Evolutionary conservation across 345 rosid genomes (phyloP), one percentile per base, ranked within the genome.

Genomic region (Raphanus raphanistrum): DNA sequence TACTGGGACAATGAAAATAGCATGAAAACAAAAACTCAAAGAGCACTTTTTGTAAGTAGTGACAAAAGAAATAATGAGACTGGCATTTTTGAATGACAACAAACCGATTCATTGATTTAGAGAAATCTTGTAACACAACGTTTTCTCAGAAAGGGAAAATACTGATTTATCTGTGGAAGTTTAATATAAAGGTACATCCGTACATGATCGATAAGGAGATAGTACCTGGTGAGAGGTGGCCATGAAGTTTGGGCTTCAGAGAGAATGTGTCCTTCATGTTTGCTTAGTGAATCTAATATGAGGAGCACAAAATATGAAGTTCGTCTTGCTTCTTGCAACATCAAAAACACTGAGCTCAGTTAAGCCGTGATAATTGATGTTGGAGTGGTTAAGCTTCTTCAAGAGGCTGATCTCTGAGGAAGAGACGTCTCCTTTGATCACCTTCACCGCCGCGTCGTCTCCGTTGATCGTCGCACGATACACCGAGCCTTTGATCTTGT

Each of bases 361-460:
- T 28, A 28, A 28, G 31, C 31, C 31, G 31, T 28, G 31, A 28
- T 28, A 4, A 28, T 28, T 79, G 74, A 94, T 86, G 77, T 89
- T 92, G 21, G 90, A 84, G 66, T 94, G 96, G 48, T 88, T 92
- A 58, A 90, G 88, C 85, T 80, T 88, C 87, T 90, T 92, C 77
- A 94, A 63, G 2, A 92, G 78, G 82, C 89, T 90, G 77, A 94
- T 90, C 86, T 92, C 97, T 0, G 80, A 74, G 10, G 80, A 74
- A 3, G 97, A 90, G 2, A 87, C 92, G 64, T 92, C 90, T 27
- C 93, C 94, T 77, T 88, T 92, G 87, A 94, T 77, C 15, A 92
- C 88, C 86, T 90, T 94, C 45, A 94, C 80, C 0, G 97, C 96
- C 6, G 96, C 95, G 64, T 73, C 82, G 54, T 92, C 96, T 1